phyloP scores from a whole-genome alignment of 352 stramenopile genomes.

The Pythium periplocum region DNA sequence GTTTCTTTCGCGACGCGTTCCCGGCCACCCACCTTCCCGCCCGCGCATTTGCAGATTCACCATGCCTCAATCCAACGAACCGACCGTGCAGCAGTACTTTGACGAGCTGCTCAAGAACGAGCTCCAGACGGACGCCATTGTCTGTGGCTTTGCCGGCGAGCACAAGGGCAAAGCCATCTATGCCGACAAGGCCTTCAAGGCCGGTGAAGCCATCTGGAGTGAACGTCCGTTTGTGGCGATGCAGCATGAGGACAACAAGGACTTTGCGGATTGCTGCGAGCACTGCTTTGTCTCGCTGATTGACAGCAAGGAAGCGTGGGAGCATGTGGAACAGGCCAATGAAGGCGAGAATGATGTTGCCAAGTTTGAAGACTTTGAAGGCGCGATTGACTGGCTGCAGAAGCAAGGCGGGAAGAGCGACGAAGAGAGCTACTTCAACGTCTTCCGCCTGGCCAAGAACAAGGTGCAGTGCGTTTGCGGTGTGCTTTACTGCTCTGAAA shows the following conservation, averaged over 20 bases:
- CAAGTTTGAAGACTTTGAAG: constrained; percentile 41
- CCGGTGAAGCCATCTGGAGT: constrained; percentile 51
- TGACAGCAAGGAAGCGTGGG: constrained; percentile 41
- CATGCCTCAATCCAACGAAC: constrained; percentile 40
- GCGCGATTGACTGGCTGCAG: constrained; percentile 25
- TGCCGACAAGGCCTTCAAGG: constrained; percentile 41
- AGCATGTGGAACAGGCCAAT: constrained; percentile 21
- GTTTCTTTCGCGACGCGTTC: no score
- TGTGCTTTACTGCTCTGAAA: constrained; percentile 81
- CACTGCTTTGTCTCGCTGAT: constrained; percentile 71
- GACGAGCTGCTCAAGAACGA: constrained; percentile 47
- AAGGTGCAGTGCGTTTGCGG: constrained; percentile 52
- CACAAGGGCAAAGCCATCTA: constrained; percentile 76
- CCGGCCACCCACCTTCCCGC: no score
- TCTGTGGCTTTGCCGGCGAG: constrained; percentile 46
- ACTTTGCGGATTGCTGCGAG: constrained; percentile 43
- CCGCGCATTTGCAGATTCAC: not conserved
- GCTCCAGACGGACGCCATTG: constrained; percentile 41
- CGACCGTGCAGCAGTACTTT: constrained; percentile 55
- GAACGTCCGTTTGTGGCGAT: constrained; percentile 68
- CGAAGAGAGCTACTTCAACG: constrained; percentile 34
- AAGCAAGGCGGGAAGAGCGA: constrained; percentile 16
- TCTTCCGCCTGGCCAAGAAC: constrained; percentile 34
- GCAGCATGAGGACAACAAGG: constrained; percentile 53
- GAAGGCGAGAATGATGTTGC: constrained; percentile 4